Evolutionary conservation across 768 basidiomycete species (phyloP), one percentile per base, ranked within the genome.

Genomic region (Tricholoma furcatifolium): DNA sequence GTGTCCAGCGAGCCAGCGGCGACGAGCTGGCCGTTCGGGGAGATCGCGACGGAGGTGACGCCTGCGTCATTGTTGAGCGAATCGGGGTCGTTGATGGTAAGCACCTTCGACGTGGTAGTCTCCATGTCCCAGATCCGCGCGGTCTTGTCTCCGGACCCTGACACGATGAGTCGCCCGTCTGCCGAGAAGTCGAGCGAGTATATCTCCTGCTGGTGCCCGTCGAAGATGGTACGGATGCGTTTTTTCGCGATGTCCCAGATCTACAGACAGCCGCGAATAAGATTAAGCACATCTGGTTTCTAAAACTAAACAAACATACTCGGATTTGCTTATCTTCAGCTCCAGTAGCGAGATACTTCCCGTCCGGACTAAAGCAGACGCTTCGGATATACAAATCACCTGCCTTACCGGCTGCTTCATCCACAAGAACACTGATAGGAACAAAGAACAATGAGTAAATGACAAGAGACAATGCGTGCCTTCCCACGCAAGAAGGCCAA

Each of bases 361-460:
- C 92, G 63, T 94, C 91, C 15, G 89, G 87, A 24, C 89, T 92
- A 70, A 95, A 94, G 56, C 87, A 79, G 15, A 93, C 93, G 63
- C 94, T 97, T 62, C 95, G 91, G 54, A 79, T 96, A 69, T 98
- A 98, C 57, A 95, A 70, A 67, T 96, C 94, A 32, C 87, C 88
- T 23, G 81, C 74, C 62, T 87, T 85, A 1, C 76, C 82, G 3
- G 83, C 83, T n/a, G 73, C 67, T 51, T 92, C 89, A 70, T 96
- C 93, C 43, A 81, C 74, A 24, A 96, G 76, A 2, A 92, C 83
- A 59, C 90, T 93, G 60, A 32, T 31, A 53, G 20, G 27, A 42
- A 23, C 47, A 35, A 31, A 10, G 24, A 39, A 31, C 34, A 12
- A 34, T 32, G 31, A 35, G 44, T 14, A 27, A 32, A 10, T 5